phyloP scores from a whole-genome alignment of 2,329 filamentous ascomycete species.

The Scedosporium minutisporum region DNA sequence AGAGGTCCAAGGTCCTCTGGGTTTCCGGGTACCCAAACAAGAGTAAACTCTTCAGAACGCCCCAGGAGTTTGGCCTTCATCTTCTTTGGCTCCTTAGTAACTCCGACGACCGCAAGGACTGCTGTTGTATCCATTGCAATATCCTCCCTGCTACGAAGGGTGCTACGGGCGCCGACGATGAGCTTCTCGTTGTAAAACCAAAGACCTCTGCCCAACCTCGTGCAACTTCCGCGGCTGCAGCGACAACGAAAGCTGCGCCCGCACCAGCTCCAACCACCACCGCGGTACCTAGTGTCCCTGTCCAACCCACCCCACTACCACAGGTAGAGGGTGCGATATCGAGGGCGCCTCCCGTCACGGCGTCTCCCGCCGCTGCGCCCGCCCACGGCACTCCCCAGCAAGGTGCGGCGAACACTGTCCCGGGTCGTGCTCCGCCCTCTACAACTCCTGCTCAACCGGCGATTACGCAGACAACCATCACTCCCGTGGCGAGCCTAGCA shows the following conservation, averaged over 20 bases:
- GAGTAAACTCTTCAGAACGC: slow-evolving; percentile 39
- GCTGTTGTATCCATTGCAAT: slow-evolving; percentile 42
- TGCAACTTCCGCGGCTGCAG: not conserved
- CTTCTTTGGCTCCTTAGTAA: slow-evolving; percentile 40
- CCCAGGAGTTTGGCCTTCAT: slow-evolving; percentile 43
- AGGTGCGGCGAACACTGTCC: not conserved
- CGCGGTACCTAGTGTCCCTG: too few species aligned
- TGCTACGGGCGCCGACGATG: slow-evolving; percentile 16
- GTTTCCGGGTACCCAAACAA: slow-evolving; percentile 40
- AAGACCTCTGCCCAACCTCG: not conserved
- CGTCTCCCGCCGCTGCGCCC: not conserved
- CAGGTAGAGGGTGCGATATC: not conserved
- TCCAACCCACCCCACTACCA: too few species aligned
- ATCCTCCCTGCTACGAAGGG: slow-evolving; percentile 17
- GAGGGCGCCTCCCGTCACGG: not conserved
- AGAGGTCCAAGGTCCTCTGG: slow-evolving; percentile 39
- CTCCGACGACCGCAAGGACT: slow-evolving; percentile 37
- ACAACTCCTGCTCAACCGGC: not conserved
- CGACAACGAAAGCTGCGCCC: slow-evolving; percentile 1
- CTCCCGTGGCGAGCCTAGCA: slow-evolving; percentile 8
- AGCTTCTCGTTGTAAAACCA: not conserved
- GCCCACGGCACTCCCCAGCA: not conserved
- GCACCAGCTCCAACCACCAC: not conserved
- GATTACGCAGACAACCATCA: slow-evolving; percentile 4
- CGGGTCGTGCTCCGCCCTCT: slow-evolving; percentile 6